These are phyloP conservation scores for Suillus fuscotomentosus DNA, from an alignment of 768 basidiomycete genomes.

Conservation along the genomic window DNA sequence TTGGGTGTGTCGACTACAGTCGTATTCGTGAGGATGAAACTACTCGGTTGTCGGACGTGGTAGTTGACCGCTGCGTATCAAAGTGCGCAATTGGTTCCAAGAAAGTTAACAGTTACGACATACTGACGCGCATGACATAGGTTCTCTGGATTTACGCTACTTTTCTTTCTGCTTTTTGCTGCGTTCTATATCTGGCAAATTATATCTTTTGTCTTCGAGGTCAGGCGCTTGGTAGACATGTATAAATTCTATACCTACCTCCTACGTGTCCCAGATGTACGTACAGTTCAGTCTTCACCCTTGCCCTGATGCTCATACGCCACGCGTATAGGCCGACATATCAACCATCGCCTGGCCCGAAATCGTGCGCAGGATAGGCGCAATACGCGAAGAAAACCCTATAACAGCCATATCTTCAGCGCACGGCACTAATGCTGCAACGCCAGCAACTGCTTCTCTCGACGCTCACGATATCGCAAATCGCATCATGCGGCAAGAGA, in stretches of 20 bases:
- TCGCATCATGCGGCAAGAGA: conserved; percentile 96
- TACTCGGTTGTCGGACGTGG: conserved; percentile 72
- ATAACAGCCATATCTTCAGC: conserved; percentile 81
- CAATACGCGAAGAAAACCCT: conserved; percentile 92
- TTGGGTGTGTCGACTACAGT: conserved; percentile 94
- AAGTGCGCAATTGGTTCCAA: conserved; percentile 48
- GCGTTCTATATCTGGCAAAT: conserved; percentile 91
- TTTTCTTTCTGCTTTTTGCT: conserved; percentile 86
- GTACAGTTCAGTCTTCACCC: conserved; percentile 16
- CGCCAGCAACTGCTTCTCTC: conserved; percentile 78
- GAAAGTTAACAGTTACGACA: neutral
- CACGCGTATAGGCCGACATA: conserved; percentile 77
- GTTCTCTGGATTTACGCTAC: conserved; percentile 78
- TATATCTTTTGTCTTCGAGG: conserved; percentile 68
- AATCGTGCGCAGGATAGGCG: conserved; percentile 84
- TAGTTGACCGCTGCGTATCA: conserved; percentile 82
- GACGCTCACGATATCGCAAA: conserved; percentile 99
- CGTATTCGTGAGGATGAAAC: conserved; percentile 66
- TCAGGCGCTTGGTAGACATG: conserved; percentile 86
- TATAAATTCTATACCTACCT: conserved; percentile 95
- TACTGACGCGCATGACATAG: conserved; percentile 37
- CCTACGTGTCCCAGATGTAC: conserved; percentile 91
- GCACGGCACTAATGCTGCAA: conserved; percentile 45
- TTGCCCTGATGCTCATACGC: conserved; percentile 7
- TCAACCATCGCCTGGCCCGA: conserved; percentile 98